phyloP scores from a whole-genome alignment of 495 filamentous ascomycete species.

The Neurospora pannonica region DNA sequence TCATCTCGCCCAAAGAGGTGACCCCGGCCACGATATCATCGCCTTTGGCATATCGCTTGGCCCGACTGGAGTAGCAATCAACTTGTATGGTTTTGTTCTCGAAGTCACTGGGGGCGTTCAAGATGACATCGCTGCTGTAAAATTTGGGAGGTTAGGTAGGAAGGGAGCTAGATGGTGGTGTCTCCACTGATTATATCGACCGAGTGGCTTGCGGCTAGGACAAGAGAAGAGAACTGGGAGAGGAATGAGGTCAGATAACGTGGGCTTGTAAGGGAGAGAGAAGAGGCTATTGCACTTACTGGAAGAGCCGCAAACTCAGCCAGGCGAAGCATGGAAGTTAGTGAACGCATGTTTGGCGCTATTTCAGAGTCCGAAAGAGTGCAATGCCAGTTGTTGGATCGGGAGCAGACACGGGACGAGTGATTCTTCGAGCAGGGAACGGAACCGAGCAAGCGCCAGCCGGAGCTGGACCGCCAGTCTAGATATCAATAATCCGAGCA shows the following conservation, averaged over 20 bases:
- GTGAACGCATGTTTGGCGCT: not conserved
- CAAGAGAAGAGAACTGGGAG: not conserved
- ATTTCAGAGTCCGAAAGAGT: no score
- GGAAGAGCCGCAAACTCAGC: not conserved
- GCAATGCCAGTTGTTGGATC: no score
- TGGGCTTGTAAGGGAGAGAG: not conserved
- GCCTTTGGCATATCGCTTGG: not conserved
- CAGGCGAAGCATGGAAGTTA: not conserved
- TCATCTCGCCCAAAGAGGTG: not conserved
- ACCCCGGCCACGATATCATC: accelerated
- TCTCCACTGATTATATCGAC: not conserved
- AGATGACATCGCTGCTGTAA: not conserved
- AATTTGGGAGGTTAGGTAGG: not conserved
- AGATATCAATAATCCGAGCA: not conserved
- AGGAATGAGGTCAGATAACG: not conserved
- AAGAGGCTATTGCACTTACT: not conserved
- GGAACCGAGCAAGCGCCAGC: no score
- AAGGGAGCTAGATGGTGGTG: accelerated
- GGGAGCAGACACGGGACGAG: no score
- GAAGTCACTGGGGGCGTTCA: not conserved
- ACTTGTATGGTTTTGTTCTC: not conserved
- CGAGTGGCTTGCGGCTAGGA: not conserved
- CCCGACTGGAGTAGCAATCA: not conserved
- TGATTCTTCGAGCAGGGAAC: no score
- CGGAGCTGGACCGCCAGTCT: not conserved